Percentiles rank a stretch among this genome's conserved stretches.
These are phyloP conservation scores for Solanum hybrid DNA, from an alignment of 305 asterid genomes.

Conservation along the genomic window DNA sequence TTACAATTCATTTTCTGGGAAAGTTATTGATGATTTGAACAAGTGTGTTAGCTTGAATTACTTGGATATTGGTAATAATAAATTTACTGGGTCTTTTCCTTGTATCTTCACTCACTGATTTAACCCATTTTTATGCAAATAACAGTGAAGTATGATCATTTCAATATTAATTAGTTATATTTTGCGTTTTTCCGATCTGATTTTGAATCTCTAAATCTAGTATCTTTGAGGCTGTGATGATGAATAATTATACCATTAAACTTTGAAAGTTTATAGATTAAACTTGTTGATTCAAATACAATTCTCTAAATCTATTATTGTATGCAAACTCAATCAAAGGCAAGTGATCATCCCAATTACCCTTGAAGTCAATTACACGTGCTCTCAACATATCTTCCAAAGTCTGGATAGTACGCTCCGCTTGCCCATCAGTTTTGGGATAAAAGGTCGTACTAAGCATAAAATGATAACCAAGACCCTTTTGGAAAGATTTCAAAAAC, in stretches of 20 bases:
- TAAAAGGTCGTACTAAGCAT: too few relatives aligned
- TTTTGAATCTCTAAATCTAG: background rate
- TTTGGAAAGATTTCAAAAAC: too few relatives aligned
- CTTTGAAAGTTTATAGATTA: background rate
- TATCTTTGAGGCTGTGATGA: background rate
- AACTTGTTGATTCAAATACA: background rate
- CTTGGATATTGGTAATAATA: constrained; percentile 52
- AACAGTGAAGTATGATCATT: background rate
- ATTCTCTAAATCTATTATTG: too few relatives aligned
- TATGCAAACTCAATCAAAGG: too few relatives aligned
- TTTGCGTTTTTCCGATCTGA: background rate
- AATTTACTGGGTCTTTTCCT: constrained; percentile 47
- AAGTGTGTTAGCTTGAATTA: constrained; percentile 33
- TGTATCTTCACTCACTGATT: constrained; percentile 24
- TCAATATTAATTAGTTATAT: too few relatives aligned
- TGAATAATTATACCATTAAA: background rate
- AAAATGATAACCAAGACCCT: too few relatives aligned
- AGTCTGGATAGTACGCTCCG: too few relatives aligned
- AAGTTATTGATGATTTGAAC: constrained; percentile 30
- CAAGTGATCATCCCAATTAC: too few relatives aligned
- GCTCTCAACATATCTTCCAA: too few relatives aligned
- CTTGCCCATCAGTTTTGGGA: too few relatives aligned
- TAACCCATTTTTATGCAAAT: constrained; percentile 45
- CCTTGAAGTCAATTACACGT: too few relatives aligned
- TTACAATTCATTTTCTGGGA: constrained; percentile 38